Evolutionary conservation across 2,329 filamentous ascomycete species (phyloP), one percentile per base, ranked within the genome.

Genomic region (Botrytis sinoallii): DNA sequence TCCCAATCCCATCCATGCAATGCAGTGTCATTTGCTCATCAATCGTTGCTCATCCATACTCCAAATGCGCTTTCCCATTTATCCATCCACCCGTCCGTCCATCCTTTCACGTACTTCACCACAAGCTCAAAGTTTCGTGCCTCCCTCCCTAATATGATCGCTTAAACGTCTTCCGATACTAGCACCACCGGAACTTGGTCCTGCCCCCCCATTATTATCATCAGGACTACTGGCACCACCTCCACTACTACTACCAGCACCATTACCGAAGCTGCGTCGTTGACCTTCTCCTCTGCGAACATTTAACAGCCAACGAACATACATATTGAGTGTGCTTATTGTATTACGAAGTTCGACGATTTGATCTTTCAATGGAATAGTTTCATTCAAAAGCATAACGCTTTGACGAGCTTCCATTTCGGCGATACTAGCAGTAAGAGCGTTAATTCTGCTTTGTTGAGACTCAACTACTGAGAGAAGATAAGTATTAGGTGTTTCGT

Each of bases 381-480:
- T 86, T 79, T 90, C 88, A 77, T 89, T 90, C 78, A 90, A 84
- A 14, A 89, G 84, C 84, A 88, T 86, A 81, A 89, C 86, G 46
- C 86, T 88, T 78, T 90, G 88, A 67, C 88, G 85, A 5, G 86
- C 87, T 78, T 90, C 88, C 68, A 89, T 84, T 74, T 90, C 88
- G 32, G 85, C 87, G 55, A 90, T 78, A 60, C 86, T 86, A 72
- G 88, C 86, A 69, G 88, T 86, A 4, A 91, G 81, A 67, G 88
- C 86, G 76, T 88, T 87, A 60, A 90, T 86, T 81, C 84, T 87
- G 79, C 79, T 85, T 77, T 89, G 87, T 76, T 87, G 84, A n/a
- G 84, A 83, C 77, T 87, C 84, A 35, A 87, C 84, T 35, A 86
- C 78, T 32, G 84, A 81, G 69, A 85, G 76, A 77, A 85, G 80